Evolutionary conservation across 1,284 basidiomycete genomes (phyloP).

Genomic region (Trametes polyzona): DNA sequence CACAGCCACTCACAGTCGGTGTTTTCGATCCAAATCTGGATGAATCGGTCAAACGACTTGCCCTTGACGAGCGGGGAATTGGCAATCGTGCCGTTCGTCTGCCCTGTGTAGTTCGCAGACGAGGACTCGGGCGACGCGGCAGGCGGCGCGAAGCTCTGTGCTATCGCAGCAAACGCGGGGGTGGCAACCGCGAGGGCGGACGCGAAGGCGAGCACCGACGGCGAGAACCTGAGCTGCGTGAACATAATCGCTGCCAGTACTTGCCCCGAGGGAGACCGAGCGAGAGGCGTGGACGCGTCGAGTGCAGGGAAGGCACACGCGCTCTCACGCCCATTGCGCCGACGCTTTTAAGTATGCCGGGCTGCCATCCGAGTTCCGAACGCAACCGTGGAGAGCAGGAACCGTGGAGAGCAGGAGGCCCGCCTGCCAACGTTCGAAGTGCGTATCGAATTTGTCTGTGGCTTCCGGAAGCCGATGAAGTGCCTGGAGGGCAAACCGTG

Average conservation of each 20-base stretch:
- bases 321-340: background rate
- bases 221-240: too few species aligned
- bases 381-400: background rate
- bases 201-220: slow-evolving; percentile 6
- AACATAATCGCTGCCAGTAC: too few species aligned
- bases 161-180: slow-evolving; percentile 32
- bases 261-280: background rate
- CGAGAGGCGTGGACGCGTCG: background rate
- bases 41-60: slow-evolving; percentile 50
- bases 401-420: background rate
- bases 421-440: background rate
- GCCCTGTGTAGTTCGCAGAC: slow-evolving; percentile 43
- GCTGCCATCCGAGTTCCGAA: background rate
- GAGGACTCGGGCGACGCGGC: slow-evolving; percentile 38
- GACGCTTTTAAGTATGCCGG: background rate
- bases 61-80: slow-evolving; percentile 42
- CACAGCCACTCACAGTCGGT: slow-evolving; percentile 42
- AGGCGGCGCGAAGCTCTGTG: slow-evolving; percentile 44
- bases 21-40: slow-evolving; percentile 51
- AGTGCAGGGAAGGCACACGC: background rate
- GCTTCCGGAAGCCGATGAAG: background rate
- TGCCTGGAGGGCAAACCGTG: slow-evolving; percentile 1
- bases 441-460: background rate
- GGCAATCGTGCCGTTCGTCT: slow-evolving; percentile 44
- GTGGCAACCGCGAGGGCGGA: slow-evolving; percentile 22